Evolutionary conservation across 345 rosid genomes (phyloP).

Genomic region (Populus euphratica): DNA sequence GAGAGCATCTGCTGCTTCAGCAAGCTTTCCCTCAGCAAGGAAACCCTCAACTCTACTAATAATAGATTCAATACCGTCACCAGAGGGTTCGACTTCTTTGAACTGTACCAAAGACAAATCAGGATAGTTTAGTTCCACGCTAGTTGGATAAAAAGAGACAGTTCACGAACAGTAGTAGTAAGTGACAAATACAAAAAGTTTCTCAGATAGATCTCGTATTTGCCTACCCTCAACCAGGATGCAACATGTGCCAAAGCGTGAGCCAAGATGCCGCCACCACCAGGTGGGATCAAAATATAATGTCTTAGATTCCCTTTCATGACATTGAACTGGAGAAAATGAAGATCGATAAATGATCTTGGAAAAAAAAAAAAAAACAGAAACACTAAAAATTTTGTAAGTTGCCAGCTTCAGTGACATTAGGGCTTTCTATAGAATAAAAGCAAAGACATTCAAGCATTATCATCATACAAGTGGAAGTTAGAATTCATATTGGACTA

Average conservation of each 20-base stretch:
- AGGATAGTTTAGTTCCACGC: not conserved
- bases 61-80: slow-evolving; percentile 69
- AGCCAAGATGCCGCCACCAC: slow-evolving; percentile 82
- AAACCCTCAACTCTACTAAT: slow-evolving; percentile 64
- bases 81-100: slow-evolving; percentile 57
- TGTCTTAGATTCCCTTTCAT: slow-evolving; percentile 80
- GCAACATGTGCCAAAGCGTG: slow-evolving; percentile 77
- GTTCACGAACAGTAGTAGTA: not conserved
- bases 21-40: slow-evolving; percentile 78
- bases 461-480: not conserved
- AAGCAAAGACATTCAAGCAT: not conserved
- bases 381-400: not conserved
- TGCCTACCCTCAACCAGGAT: slow-evolving; percentile 75
- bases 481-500: not conserved
- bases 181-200: not conserved
- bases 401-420: not conserved
- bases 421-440: not conserved
- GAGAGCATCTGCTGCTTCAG: slow-evolving; percentile 80
- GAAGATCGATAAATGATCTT: not conserved
- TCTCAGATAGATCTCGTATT: slow-evolving; percentile 4
- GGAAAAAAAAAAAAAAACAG: not conserved
- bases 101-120: slow-evolving; percentile 37
- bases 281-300: slow-evolving; percentile 82
- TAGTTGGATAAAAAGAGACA: not conserved
- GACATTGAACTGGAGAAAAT: slow-evolving; percentile 56